Conservation (phyloP, 345 rosid genomes). For the Rubroshorea leprosula region DNA sequence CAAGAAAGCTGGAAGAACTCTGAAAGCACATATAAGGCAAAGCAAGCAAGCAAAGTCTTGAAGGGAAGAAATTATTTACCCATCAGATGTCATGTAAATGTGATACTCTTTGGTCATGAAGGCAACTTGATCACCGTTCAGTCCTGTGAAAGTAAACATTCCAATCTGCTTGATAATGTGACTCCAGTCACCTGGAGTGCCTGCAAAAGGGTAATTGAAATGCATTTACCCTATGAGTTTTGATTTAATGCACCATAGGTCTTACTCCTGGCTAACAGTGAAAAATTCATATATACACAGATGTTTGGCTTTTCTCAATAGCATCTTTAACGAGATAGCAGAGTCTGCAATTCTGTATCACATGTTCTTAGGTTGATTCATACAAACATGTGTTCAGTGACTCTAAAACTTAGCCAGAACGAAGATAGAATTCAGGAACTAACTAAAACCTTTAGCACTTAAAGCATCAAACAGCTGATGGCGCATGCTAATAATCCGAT, state of each 20-base stretch:
- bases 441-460: constrained; percentile 40
- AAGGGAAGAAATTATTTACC: constrained; percentile 29
- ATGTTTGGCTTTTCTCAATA: neutral
- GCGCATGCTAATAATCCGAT: constrained; percentile 67
- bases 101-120: constrained; percentile 65
- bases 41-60: no score
- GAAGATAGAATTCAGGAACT: neutral
- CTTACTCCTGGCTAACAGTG: neutral
- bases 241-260: neutral
- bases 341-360: no score
- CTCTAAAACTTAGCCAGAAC: neutral
- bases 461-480: constrained; percentile 56
- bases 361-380: no score
- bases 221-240: neutral
- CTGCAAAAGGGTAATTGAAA: constrained; percentile 26
- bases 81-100: constrained; percentile 71
- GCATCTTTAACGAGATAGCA: neutral
- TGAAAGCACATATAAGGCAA: no score
- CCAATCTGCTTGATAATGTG: constrained; percentile 76
- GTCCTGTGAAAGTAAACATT: constrained; percentile 67
- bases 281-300: neutral
- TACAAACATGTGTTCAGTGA: no score
- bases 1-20: neutral
- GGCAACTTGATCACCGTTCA: constrained; percentile 64
- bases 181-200: constrained; percentile 83